A percentile compares a stretch with the other conserved stretches of the same genome.
Conservation (phyloP, 768 basidiomycete genomes). For the Holtermannia corniformis region DNA sequence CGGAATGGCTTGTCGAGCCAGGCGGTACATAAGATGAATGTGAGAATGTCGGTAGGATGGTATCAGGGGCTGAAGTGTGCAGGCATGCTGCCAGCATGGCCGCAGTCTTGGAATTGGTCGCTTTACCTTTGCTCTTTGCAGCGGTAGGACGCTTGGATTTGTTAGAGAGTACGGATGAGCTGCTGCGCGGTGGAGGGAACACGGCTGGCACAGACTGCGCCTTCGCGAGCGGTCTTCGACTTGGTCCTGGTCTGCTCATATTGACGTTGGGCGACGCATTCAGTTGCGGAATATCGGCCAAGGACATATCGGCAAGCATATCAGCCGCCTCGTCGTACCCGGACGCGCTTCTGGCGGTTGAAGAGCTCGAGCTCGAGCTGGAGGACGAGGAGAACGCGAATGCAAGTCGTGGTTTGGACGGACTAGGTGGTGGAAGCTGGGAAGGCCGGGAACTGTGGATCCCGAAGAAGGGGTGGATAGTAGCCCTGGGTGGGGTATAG, state of each 20-base stretch:
- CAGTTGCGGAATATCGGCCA: background rate
- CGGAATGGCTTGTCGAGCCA: background rate
- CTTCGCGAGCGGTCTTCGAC: slow-evolving; percentile 1
- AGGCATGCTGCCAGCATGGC: background rate
- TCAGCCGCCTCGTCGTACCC: background rate
- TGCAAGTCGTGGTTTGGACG: slow-evolving; percentile 15
- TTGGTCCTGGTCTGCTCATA: background rate
- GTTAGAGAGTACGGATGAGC: too few relatives aligned
- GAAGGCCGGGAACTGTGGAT: background rate
- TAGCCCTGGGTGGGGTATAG: slow-evolving; percentile 9
- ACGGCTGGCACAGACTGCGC: too few relatives aligned
- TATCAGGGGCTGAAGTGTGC: background rate
- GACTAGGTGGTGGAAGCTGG: slow-evolving; percentile 7
- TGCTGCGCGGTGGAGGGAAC: too few relatives aligned
- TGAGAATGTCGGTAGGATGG: slow-evolving; percentile 11
- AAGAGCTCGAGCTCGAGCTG: background rate
- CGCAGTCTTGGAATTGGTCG: background rate
- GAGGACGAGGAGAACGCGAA: slow-evolving; percentile 22
- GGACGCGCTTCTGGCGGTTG: background rate
- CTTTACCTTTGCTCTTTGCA: background rate
- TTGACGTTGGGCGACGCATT: background rate
- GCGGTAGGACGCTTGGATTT: background rate
- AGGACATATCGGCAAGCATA: background rate
- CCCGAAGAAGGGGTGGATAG: slow-evolving; percentile 35
- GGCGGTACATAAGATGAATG: slow-evolving; percentile 9